Percentiles rank a stretch among this genome's conserved stretches.
These are phyloP conservation scores for Omphalea diandra DNA, from an alignment of 441 rosid species.

Conservation along the genomic window DNA sequence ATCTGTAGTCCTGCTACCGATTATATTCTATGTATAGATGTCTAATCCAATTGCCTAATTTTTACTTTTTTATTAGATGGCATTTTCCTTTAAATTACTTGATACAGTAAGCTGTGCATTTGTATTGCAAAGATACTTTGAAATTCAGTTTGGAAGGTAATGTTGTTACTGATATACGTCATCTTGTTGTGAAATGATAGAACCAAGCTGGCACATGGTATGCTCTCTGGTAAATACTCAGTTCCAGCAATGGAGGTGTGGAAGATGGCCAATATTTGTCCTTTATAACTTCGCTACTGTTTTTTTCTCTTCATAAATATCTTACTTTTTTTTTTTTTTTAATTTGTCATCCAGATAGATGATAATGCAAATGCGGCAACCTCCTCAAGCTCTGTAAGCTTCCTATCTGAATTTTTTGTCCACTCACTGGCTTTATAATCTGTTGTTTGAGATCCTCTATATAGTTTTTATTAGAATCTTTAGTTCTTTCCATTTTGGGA, in stretches of 20 bases:
- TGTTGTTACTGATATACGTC: too few species aligned
- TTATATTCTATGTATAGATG: background rate
- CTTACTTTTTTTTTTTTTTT: conserved; percentile 3
- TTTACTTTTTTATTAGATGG: too few species aligned
- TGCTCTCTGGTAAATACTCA: conserved; percentile 91
- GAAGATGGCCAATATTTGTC: conserved; percentile 17
- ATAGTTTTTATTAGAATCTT: too few species aligned
- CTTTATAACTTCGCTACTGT: background rate
- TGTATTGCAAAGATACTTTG: background rate
- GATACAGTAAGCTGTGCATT: background rate
- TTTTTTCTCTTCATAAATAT: conserved; percentile 3
- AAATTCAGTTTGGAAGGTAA: conserved; percentile 10
- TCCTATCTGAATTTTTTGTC: conserved; percentile 21
- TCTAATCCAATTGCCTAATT: background rate
- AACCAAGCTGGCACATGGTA: conserved; percentile 92
- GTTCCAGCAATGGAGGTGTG: conserved; percentile 69
- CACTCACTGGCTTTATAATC: conserved; percentile 5
- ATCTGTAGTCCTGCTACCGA: background rate
- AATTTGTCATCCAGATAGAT: conserved; percentile 40
- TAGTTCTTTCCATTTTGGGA: background rate
- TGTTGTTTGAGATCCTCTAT: conserved; percentile 9
- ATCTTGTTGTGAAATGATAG: conserved; percentile 46
- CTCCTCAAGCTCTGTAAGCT: conserved; percentile 50
- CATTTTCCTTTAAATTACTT: conserved; percentile 8
- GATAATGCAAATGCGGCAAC: conserved; percentile 33